Conservation (phyloP, 139 green algal species). For the Asterochloris erici region DNA sequence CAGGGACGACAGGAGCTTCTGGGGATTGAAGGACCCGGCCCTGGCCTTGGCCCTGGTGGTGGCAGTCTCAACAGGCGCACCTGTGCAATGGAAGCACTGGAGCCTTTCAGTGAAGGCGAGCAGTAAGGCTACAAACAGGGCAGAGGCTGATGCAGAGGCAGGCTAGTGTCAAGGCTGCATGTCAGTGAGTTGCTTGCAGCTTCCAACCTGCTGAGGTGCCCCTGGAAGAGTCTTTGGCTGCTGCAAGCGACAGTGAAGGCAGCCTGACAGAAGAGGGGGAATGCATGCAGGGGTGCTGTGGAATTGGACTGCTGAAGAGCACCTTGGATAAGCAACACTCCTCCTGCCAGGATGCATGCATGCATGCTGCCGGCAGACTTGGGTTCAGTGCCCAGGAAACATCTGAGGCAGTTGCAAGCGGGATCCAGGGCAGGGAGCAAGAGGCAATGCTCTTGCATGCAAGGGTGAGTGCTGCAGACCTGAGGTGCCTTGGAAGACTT, state of each 20-base stretch:
- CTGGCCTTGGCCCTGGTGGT: not conserved
- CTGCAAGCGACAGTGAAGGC: no score
- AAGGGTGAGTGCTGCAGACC: not conserved
- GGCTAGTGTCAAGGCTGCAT: not conserved
- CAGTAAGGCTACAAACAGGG: not conserved
- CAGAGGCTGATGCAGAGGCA: not conserved
- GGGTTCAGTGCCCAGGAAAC: no score
- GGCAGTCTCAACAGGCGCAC: not conserved
- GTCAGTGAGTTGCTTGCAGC: not conserved
- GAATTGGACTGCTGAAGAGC: not conserved
- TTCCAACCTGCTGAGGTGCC: not conserved
- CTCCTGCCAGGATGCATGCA: not conserved
- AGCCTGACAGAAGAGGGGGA: no score
- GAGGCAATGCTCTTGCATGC: no score
- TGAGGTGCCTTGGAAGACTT: not conserved
- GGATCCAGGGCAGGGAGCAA: not conserved
- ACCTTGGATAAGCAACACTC: not conserved
- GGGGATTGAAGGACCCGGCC: conserved; percentile 51
- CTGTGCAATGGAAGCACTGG: not conserved
- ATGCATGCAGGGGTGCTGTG: no score
- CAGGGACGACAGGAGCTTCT: conserved; percentile 55
- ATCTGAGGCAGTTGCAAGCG: not conserved
- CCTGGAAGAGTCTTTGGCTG: no score
- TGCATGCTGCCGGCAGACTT: not conserved
- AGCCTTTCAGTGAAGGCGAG: not conserved